Percentiles rank a stretch among this genome's conserved stretches.
phyloP scores from a whole-genome alignment of 108 stramenopile genomes.

The Skeletonema potamos region DNA sequence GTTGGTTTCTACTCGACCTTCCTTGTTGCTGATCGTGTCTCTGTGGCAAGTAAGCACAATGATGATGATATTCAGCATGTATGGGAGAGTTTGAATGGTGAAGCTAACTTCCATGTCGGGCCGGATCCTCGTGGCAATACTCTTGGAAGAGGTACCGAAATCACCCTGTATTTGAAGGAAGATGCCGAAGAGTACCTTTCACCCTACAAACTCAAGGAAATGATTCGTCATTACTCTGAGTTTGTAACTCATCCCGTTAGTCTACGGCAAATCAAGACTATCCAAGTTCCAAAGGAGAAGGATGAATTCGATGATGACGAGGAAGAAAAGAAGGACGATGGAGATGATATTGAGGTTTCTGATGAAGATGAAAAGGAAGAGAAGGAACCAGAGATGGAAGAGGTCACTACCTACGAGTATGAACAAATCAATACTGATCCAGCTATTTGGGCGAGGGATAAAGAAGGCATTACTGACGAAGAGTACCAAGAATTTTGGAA shows the following conservation, averaged over 20 bases:
- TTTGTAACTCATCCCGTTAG: constrained; percentile 99
- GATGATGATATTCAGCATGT: constrained; percentile 88
- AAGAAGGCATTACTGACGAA: constrained; percentile 95
- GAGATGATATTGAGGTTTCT: constrained; percentile 59
- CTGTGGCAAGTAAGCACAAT: constrained; percentile 95
- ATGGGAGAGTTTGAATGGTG: constrained; percentile 95
- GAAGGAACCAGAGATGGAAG: constrained; percentile 81
- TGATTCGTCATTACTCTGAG: constrained; percentile 97
- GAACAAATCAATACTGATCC: constrained; percentile 90
- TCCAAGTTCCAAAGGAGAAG: constrained; percentile 78
- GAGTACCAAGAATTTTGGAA: constrained; percentile 97
- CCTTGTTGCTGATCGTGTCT: constrained; percentile 90
- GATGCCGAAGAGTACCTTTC: constrained; percentile 86
- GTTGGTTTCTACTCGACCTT: constrained; percentile 99
- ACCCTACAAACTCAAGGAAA: constrained; percentile 70
- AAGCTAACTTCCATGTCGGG: constrained; percentile 86
- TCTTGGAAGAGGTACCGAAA: constrained; percentile 97
- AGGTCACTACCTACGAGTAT: constrained; percentile 88
- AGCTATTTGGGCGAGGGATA: constrained; percentile 98
- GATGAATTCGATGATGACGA: constrained; percentile 79
- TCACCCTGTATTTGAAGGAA: constrained; percentile 98
- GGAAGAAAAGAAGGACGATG: constrained; percentile 67
- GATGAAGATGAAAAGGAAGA: constrained; percentile 49
- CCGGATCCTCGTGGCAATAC: constrained; percentile 96
- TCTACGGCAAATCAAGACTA: constrained; percentile 74